A percentile compares a stretch with the other conserved stretches of the same genome.
Evolutionary conservation across 805 yeast species (phyloP).

Genomic region (Ogataea neopini): DNA sequence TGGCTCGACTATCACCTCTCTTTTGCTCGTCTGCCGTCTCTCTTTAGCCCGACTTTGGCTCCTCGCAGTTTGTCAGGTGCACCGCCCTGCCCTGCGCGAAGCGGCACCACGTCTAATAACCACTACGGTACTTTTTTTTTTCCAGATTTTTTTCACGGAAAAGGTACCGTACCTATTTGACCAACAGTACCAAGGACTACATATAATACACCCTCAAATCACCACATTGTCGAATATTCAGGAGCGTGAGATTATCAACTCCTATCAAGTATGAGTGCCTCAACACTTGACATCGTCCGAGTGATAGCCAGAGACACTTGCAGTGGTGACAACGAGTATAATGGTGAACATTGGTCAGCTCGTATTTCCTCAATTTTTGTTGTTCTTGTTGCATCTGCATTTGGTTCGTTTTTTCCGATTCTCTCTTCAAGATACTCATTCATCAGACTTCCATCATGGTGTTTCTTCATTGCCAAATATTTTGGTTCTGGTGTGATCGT

Average conservation of each 20-base stretch:
- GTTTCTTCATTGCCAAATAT: constrained; percentile 67
- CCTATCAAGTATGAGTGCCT: background rate
- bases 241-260: no score
- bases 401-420: constrained; percentile 65
- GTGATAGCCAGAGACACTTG: constrained; percentile 21
- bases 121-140: constrained; percentile 13
- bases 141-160: constrained; percentile 2
- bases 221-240: no score
- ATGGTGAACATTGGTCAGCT: constrained; percentile 38
- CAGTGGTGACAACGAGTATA: constrained; percentile 21
- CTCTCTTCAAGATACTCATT: constrained; percentile 59
- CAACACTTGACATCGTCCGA: constrained; percentile 4
- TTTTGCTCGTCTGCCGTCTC: no score
- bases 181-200: background rate
- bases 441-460: constrained; percentile 58
- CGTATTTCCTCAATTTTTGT: constrained; percentile 67
- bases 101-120: constrained; percentile 6
- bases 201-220: background rate
- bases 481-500: constrained; percentile 86
- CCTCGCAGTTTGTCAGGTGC: no score
- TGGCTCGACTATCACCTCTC: background rate
- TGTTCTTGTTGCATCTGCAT: constrained; percentile 53
- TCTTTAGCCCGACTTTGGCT: no score
- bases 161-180: background rate
- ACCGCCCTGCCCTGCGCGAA: constrained; percentile 1